Conservation (phyloP, 768 basidiomycete species). For the Kwoniella bestiolae region DNA sequence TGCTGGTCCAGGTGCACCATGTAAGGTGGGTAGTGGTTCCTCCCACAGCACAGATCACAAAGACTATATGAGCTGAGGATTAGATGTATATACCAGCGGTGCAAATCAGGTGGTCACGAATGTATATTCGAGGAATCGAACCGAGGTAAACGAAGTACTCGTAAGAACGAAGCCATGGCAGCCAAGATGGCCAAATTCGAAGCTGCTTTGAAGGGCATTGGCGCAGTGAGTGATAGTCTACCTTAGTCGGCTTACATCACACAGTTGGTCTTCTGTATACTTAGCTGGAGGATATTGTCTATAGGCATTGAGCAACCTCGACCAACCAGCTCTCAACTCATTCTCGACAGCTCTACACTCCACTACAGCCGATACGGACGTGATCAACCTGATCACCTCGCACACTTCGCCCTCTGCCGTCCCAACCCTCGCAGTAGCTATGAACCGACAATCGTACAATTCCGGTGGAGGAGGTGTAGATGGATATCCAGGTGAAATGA, state of each 20-base stretch:
- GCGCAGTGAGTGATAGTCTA: conserved; percentile 46
- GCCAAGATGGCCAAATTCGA: conserved; percentile 46
- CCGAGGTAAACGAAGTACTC: conserved; percentile 77
- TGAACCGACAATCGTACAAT: conserved; percentile 40
- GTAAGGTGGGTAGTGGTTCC: conserved; percentile 42
- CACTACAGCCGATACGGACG: conserved; percentile 40
- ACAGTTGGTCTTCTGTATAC: too few species aligned
- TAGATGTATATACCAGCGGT: conserved; percentile 35
- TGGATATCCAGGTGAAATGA: conserved; percentile 25
- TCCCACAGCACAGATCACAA: too few species aligned
- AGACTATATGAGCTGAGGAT: conserved; percentile 2
- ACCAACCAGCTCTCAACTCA: conserved; percentile 47
- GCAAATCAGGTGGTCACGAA: conserved; percentile 63
- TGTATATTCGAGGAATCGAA: conserved; percentile 98
- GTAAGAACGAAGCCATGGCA: conserved; percentile 52
- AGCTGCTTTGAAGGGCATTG: conserved; percentile 44
- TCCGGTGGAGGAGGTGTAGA: conserved; percentile 10
- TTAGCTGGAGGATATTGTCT: too few species aligned
- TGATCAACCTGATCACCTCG: conserved; percentile 50
- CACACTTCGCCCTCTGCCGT: conserved; percentile 44
- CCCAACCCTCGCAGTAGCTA: conserved; percentile 45
- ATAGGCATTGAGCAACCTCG: conserved; percentile 44
- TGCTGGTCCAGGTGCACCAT: conserved; percentile 45
- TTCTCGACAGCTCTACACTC: conserved; percentile 46
- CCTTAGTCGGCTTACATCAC: conserved; percentile 9